A percentile compares a stretch with the other conserved stretches of the same genome.
Evolutionary conservation across 2,329 filamentous ascomycete genomes (phyloP).

Genomic region (Aurifilum marmelostoma): DNA sequence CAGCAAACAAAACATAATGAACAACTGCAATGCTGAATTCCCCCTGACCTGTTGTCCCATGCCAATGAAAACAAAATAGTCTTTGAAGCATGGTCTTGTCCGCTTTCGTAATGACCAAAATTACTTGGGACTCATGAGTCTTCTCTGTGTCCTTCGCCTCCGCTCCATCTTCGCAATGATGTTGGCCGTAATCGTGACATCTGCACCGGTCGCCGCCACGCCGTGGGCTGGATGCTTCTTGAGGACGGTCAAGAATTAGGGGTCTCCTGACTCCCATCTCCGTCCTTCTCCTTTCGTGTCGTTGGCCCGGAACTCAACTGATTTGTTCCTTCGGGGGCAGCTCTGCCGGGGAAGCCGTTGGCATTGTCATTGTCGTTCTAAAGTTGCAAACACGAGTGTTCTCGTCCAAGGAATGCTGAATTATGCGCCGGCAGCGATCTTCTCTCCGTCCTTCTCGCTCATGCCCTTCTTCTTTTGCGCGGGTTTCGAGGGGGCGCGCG

Average conservation of each 20-base stretch:
- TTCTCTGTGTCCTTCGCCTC: not conserved
- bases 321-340: not conserved
- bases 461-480: constrained; percentile 41
- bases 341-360: not conserved
- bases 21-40: constrained; percentile 1
- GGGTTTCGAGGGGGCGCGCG: constrained; percentile 38
- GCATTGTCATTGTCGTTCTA: not conserved
- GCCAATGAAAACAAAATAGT: not conserved
- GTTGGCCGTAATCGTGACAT: not conserved
- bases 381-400: not conserved
- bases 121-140: not conserved
- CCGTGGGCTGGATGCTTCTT: not conserved
- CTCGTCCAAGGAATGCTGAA: not conserved
- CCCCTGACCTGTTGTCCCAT: not conserved
- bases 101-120: not conserved
- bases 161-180: not conserved
- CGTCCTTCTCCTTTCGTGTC: not conserved
- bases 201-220: not conserved
- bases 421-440: constrained; percentile 27
- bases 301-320: not conserved
- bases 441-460: constrained; percentile 43
- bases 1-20: not conserved
- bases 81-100: not conserved
- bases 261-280: not conserved
- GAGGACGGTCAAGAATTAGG: not conserved